Percentiles rank a stretch among this genome's conserved stretches.
These are phyloP conservation scores for Austropuccinia psidii DNA, from an alignment of 1,284 basidiomycete genomes.

Conservation along the genomic window DNA sequence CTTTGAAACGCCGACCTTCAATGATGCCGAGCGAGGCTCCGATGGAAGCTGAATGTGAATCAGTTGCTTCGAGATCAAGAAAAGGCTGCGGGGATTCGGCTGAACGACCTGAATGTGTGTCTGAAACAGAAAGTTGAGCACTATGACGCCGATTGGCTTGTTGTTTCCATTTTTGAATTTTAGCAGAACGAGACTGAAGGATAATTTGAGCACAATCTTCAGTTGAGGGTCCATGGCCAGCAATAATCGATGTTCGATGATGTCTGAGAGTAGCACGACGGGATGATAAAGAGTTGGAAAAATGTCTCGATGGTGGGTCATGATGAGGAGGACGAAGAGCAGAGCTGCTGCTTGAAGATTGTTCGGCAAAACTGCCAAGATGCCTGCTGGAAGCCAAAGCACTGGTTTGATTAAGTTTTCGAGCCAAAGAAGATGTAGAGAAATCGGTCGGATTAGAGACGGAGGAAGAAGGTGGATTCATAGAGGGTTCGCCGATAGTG, in stretches of 20 bases:
- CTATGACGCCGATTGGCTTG: constrained; percentile 9
- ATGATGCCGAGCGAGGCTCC: constrained; percentile 2
- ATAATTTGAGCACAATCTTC: constrained; percentile 55
- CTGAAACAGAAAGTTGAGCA: background rate
- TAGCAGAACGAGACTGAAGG: constrained; percentile 53
- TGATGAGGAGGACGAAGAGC: background rate
- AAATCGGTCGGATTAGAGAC: background rate
- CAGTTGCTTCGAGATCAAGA: background rate
- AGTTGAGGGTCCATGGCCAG: constrained; percentile 42
- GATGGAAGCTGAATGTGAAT: background rate
- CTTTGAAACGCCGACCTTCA: constrained; percentile 8
- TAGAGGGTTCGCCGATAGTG: constrained; percentile 4
- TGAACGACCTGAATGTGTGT: background rate
- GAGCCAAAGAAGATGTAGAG: constrained; percentile 10
- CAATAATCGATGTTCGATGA: constrained; percentile 33
- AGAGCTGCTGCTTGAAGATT: constrained; percentile 37
- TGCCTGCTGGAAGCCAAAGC: background rate
- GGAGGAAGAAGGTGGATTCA: constrained; percentile 11
- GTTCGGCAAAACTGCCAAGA: background rate
- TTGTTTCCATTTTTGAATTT: constrained; percentile 53
- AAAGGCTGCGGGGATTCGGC: background rate
- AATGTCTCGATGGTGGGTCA: background rate
- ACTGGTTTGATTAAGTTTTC: background rate
- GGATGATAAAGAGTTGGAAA: constrained; percentile 25
- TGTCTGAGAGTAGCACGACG: constrained; percentile 13